phyloP scores from a whole-genome alignment of 352 stramenopile genomes.

The Thraustotheca clavata region DNA sequence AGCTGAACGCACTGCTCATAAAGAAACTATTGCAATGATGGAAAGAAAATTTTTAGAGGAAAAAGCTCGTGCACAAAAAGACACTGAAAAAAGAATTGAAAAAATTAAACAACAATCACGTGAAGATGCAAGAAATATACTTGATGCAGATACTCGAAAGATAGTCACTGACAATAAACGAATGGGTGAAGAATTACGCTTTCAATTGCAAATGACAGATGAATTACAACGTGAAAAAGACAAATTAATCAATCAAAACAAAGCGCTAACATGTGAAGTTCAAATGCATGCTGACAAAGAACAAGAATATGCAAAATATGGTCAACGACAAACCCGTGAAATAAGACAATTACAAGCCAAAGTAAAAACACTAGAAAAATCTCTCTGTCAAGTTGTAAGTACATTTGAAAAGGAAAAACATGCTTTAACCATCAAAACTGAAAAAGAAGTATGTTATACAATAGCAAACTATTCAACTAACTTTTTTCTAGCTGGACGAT shows the following conservation, averaged over 20 bases:
- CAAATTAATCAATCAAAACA: constrained; percentile 47
- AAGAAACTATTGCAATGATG: constrained; percentile 39
- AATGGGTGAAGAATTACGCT: constrained; percentile 90
- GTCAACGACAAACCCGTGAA: constrained; percentile 64
- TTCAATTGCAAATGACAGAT: constrained; percentile 85
- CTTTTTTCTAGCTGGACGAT: constrained; percentile 68
- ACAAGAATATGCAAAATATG: constrained; percentile 73
- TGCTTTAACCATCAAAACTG: constrained; percentile 32
- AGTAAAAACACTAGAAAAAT: constrained; percentile 68
- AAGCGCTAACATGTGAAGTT: constrained; percentile 59
- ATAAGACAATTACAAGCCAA: constrained; percentile 59
- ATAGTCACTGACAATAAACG: constrained; percentile 89
- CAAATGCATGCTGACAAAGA: constrained; percentile 80
- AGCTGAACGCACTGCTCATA: constrained; percentile 15
- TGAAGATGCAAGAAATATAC: constrained; percentile 81
- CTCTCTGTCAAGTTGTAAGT: constrained; percentile 52
- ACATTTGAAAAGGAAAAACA: constrained; percentile 65
- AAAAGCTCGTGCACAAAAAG: constrained; percentile 73
- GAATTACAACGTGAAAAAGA: constrained; percentile 82
- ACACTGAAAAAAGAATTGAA: constrained; percentile 79
- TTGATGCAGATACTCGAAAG: constrained; percentile 86
- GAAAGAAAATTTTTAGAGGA: constrained; percentile 86
- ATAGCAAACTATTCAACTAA: neutral
- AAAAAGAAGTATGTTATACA: constrained; percentile 29
- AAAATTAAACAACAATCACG: constrained; percentile 82